phyloP scores from a whole-genome alignment of 2,329 filamentous ascomycete genomes.

The Zymoseptoria tritici region DNA sequence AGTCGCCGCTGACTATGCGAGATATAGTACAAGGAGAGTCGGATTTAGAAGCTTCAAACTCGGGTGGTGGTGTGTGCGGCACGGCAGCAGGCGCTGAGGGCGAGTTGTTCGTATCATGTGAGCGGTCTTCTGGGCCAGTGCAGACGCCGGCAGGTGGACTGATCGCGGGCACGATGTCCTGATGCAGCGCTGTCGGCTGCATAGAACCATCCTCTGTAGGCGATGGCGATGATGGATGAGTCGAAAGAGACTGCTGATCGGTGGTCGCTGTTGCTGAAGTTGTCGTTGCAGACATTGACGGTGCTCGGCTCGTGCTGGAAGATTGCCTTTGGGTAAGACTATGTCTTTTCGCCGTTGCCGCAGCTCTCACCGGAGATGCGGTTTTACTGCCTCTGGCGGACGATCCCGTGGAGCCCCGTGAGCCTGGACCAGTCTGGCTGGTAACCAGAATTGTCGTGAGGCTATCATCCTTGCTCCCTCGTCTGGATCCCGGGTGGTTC shows the following conservation, averaged over 20 bases:
- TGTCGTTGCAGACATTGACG: slow-evolving; percentile 28
- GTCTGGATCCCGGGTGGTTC: slow-evolving; percentile 25
- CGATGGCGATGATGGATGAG: slow-evolving; percentile 29
- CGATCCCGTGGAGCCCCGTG: slow-evolving; percentile 18
- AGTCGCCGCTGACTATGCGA: slow-evolving; percentile 22
- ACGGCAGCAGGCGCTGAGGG: slow-evolving; percentile 18
- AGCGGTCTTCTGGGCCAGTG: slow-evolving; percentile 15
- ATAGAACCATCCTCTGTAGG: slow-evolving; percentile 22
- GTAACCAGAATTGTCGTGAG: slow-evolving; percentile 31
- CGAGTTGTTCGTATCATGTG: slow-evolving; percentile 16
- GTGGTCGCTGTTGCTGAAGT: slow-evolving; percentile 27
- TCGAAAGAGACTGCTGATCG: slow-evolving; percentile 25
- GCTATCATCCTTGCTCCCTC: slow-evolving; percentile 31
- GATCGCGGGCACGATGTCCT: neutral
- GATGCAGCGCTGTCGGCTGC: neutral
- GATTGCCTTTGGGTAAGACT: slow-evolving; percentile 14
- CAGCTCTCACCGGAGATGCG: slow-evolving; percentile 13
- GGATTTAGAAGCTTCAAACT: slow-evolving; percentile 11
- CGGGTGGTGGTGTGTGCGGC: slow-evolving; percentile 15
- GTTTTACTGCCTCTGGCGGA: slow-evolving; percentile 11
- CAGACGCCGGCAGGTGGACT: slow-evolving; percentile 2
- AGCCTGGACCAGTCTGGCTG: slow-evolving; percentile 21
- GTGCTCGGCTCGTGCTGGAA: slow-evolving; percentile 19
- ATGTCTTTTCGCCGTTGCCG: slow-evolving; percentile 9
- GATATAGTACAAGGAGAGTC: slow-evolving; percentile 18